Evolutionary conservation across 345 rosid species (phyloP), one percentile per base, ranked within the genome.

Genomic region (Trapa bicornis): DNA sequence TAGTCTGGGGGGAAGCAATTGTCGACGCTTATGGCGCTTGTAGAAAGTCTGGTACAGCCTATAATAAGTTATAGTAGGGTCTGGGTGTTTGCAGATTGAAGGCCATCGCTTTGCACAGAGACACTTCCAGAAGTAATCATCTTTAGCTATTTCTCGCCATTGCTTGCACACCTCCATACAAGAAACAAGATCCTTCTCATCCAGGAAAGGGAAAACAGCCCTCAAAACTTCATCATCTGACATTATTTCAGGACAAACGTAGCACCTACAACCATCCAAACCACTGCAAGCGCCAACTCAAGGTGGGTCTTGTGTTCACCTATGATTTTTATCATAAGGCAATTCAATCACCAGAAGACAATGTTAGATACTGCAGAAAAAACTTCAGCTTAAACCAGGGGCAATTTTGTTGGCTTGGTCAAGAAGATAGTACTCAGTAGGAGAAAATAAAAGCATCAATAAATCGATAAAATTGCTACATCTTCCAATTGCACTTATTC

Each of bases 51-150:
- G 87, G 67, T 81, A 91, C 29, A 94, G 79, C 77, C 80, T 86
- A 81, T 80, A 80, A 76, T 91, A 91, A 32, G 92, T 84, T 15
- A 66, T 73, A 3, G 89, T 78, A 32, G 95, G 92, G 68, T 36
- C 80, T 4, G 82, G 79, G 16, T 82, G 84, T 80, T 86, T 91
- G 84, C 95, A 87, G 76, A 86, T 71, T 0, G 96, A 91, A 71
- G 97, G 99, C 99, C 99, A 94, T 80, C 80, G 82, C 82, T 80
- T 87, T 22, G 87, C 85, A 72, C 99, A 91, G 16, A 80, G 69
- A 37, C 90, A 85, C 81, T 87, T 94, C 99, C 99, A 94, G n/a
- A 88, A 79, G 77, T 85, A 94, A 75, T 94, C 99, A 42, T 94
- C 99, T 53, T 54, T 77, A 1, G 95, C 92, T 61, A 84, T 42